phyloP scores from a whole-genome alignment of 192 early-diverging fungal genomes.

The Backusella sp. region DNA sequence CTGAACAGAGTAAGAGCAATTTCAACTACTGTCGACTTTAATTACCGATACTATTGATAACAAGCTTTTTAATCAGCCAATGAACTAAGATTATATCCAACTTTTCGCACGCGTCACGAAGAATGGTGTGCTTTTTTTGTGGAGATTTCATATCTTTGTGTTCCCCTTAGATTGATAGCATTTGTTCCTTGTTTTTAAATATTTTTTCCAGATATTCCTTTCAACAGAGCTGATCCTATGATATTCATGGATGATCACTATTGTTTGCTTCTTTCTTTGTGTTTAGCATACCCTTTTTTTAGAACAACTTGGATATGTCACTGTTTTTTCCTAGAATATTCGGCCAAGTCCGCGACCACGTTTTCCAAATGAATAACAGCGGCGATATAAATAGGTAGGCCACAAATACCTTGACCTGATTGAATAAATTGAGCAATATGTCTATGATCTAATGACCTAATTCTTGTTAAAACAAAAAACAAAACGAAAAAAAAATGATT shows the following conservation, averaged over 20 bases:
- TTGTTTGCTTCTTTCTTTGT: constrained; percentile 7
- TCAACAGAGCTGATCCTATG: not conserved
- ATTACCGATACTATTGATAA: constrained; percentile 5
- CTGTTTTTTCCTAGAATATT: not conserved
- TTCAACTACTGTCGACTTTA: not conserved
- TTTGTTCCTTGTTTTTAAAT: constrained; percentile 6
- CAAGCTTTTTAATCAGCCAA: constrained; percentile 9
- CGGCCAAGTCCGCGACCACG: constrained; percentile 17
- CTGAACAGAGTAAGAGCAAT: not conserved
- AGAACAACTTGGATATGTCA: not conserved
- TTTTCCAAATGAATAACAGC: constrained; percentile 5
- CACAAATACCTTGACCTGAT: not conserved
- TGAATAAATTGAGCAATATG: not conserved
- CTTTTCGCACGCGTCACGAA: constrained; percentile 7
- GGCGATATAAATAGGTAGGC: constrained; percentile 8
- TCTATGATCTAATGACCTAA: constrained; percentile 3
- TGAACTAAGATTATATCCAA: not conserved
- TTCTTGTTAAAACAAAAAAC: not conserved
- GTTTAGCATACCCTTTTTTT: not conserved
- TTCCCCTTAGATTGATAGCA: constrained; percentile 1
- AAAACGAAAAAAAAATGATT: not conserved
- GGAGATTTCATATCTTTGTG: constrained; percentile 10
- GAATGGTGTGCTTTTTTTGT: constrained; percentile 6
- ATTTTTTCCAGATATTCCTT: constrained; percentile 3
- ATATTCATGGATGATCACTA: constrained; percentile 7